Conservation (phyloP, 2,329 filamentous ascomycete genomes). For the Calonectria montana region DNA sequence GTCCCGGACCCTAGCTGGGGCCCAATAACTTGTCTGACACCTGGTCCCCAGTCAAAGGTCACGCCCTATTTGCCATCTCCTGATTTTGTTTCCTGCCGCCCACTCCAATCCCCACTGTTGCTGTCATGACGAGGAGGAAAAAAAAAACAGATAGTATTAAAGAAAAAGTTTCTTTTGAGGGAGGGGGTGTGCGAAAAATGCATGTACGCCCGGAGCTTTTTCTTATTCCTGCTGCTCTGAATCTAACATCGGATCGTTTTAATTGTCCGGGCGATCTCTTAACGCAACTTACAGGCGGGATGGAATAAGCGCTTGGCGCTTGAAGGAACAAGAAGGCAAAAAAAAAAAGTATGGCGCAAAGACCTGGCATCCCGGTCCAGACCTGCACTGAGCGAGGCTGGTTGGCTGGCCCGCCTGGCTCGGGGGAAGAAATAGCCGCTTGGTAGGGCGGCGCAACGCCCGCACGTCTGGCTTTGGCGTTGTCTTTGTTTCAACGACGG, state of each 20-base stretch:
- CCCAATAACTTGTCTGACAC: neutral
- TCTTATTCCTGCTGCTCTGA: neutral
- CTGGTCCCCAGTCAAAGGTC: neutral
- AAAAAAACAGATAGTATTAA: no score
- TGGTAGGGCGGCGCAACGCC: conserved; percentile 1
- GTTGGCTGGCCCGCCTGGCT: neutral
- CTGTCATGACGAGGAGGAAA: no score
- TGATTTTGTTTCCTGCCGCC: neutral
- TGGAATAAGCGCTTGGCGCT: conserved; percentile 4
- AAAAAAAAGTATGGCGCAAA: neutral
- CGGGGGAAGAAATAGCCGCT: neutral
- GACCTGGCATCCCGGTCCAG: neutral
- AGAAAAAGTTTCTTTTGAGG: neutral
- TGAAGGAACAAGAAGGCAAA: neutral
- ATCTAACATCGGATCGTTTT: conserved; percentile 10
- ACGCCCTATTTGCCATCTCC: neutral
- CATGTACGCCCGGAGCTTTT: neutral
- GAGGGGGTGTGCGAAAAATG: neutral
- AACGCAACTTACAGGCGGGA: neutral
- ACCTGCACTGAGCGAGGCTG: neutral
- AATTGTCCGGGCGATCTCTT: conserved; percentile 2
- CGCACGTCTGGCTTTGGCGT: neutral
- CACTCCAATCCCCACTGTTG: neutral
- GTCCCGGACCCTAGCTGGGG: neutral
- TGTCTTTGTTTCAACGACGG: neutral